Conservation (phyloP, 805 yeast genomes). For the Kockiozyma suomiensis region DNA sequence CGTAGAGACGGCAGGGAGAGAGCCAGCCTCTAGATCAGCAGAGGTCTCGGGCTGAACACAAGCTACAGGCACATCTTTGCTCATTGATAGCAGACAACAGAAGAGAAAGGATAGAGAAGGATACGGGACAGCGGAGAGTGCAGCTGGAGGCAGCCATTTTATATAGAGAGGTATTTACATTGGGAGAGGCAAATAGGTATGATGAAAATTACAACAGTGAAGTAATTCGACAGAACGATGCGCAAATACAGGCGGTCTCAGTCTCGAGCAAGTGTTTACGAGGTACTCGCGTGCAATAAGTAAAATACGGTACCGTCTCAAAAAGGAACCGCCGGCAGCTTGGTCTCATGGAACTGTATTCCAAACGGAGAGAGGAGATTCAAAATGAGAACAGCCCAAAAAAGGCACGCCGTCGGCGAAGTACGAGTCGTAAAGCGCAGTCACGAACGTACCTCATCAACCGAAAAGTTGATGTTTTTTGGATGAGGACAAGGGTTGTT, state of each 20-base stretch:
- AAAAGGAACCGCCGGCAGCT: neutral
- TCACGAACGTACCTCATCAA: neutral
- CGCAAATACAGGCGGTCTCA: too few relatives aligned
- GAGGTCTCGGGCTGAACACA: neutral
- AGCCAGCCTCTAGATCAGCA: neutral
- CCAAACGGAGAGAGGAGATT: neutral
- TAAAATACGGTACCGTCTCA: neutral
- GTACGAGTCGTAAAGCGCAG: neutral
- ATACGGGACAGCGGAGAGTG: neutral
- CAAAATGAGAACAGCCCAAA: neutral
- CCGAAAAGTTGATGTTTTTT: neutral
- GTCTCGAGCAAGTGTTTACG: too few relatives aligned
- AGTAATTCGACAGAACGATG: too few relatives aligned
- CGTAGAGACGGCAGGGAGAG: neutral
- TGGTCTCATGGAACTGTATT: too few relatives aligned
- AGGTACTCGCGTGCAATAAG: neutral
- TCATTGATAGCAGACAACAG: neutral
- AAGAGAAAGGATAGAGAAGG: neutral
- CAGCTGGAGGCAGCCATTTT: neutral
- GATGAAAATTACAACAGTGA: too few relatives aligned
- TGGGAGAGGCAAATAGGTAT: too few relatives aligned
- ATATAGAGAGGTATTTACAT: neutral
- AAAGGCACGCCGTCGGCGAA: neutral
- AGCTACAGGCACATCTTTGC: neutral
- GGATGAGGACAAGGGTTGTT: neutral